Evolutionary conservation across 352 stramenopile genomes (phyloP).

Genomic region (Phytophthora ohioensis): DNA sequence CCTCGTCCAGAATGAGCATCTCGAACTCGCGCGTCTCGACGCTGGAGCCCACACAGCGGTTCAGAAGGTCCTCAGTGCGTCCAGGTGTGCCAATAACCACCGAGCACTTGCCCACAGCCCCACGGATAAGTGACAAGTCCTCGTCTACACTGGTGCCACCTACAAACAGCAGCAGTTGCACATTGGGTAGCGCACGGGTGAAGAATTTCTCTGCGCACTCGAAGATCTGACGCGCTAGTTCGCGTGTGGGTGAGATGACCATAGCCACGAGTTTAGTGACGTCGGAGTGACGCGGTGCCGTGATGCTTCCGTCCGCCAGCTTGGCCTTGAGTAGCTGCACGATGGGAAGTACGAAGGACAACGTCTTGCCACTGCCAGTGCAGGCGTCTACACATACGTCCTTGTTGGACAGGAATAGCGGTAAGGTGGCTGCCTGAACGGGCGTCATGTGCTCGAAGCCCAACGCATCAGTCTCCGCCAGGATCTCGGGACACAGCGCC

Average conservation of each 20-base stretch:
- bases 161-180: conserved; percentile 90
- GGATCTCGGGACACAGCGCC: conserved; percentile 75
- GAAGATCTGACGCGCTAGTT: conserved; percentile 89
- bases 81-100: conserved; percentile 89
- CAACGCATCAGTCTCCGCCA: conserved; percentile 76
- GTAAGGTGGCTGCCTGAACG: conserved; percentile 91
- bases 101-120: conserved; percentile 63
- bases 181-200: conserved; percentile 56
- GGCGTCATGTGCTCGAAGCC: conserved; percentile 93
- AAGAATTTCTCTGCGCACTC: conserved; percentile 80
- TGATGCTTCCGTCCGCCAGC: conserved; percentile 70
- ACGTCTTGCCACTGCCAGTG: conserved; percentile 95
- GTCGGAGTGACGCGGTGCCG: conserved; percentile 50
- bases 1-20: conserved; percentile 99
- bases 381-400: conserved; percentile 95
- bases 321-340: conserved; percentile 90
- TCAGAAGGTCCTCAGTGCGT: conserved; percentile 89
- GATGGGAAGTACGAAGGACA: conserved; percentile 95
- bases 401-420: conserved; percentile 95
- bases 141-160: conserved; percentile 92
- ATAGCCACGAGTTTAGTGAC: conserved; percentile 83
- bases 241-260: conserved; percentile 90
- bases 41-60: conserved; percentile 72
- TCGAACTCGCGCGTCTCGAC: conserved; percentile 95
- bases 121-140: conserved; percentile 74